Conservation (phyloP, 2,329 filamentous ascomycete species). For the Epichloe sp. region DNA sequence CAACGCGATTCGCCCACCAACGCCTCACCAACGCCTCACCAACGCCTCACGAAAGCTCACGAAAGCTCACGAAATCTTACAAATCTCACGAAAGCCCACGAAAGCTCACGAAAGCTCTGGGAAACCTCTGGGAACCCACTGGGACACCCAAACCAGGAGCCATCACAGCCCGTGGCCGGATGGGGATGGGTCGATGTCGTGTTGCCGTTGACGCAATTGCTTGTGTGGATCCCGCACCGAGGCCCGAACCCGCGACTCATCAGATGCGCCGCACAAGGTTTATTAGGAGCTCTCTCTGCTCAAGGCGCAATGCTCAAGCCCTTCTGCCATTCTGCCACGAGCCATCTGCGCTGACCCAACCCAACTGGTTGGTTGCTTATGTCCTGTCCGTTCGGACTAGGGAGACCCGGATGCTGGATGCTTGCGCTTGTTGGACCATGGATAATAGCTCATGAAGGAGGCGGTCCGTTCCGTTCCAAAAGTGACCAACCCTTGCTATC, state of each 20-base stretch:
- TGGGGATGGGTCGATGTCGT: slow-evolving; percentile 1
- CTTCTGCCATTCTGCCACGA: too few species aligned
- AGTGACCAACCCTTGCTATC: neutral
- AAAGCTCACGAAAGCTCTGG: neutral
- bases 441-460: neutral
- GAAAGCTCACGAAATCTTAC: too few species aligned
- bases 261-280: neutral
- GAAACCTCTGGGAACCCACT: neutral
- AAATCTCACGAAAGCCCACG: too few species aligned
- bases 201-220: neutral
- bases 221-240: neutral
- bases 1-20: neutral
- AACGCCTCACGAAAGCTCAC: neutral
- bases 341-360: neutral
- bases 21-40: neutral
- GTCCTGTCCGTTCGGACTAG: too few species aligned
- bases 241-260: neutral
- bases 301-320: neutral
- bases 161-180: neutral
- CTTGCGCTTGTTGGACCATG: neutral
- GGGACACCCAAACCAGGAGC: neutral
- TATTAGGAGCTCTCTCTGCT: neutral
- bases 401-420: neutral
- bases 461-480: slow-evolving; percentile 1
- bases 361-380: neutral